Conservation (phyloP, 2,329 filamentous ascomycete species). For the Moelleriella libera region DNA sequence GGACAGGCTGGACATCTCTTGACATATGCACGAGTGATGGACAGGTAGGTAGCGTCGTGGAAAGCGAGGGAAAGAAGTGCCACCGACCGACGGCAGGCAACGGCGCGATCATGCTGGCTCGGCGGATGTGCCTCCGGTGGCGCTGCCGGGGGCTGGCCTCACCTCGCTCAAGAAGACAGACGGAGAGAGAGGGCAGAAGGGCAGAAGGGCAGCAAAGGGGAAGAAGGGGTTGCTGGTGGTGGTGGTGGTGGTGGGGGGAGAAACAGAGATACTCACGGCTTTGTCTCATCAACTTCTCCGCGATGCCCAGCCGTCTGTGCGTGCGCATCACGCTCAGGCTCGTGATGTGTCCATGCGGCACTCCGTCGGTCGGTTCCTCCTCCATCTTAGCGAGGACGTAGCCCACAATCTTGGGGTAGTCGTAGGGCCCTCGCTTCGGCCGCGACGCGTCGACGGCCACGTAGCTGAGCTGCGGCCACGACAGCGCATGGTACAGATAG, state of each 20-base stretch:
- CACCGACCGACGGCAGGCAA: no score
- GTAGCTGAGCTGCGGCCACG: constrained; percentile 94
- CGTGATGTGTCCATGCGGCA: constrained; percentile 93
- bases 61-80: neutral
- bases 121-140: no score
- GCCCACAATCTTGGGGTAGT: constrained; percentile 94
- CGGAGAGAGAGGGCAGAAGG: neutral
- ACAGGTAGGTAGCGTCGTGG: neutral
- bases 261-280: constrained; percentile 49
- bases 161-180: no score
- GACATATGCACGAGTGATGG: no score
- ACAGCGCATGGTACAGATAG: constrained; percentile 97
- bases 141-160: no score
- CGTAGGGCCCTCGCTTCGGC: constrained; percentile 62
- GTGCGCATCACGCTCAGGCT: constrained; percentile 93
- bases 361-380: constrained; percentile 82
- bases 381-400: constrained; percentile 99
- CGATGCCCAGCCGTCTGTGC: constrained; percentile 78
- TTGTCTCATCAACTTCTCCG: constrained; percentile 95
- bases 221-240: neutral
- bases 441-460: constrained; percentile 87
- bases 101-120: no score
- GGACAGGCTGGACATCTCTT: no score
- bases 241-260: neutral
- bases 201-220: neutral